These are phyloP conservation scores for Fusarium bulbicola DNA, from an alignment of 2,329 filamentous ascomycete species.

Conservation along the genomic window DNA sequence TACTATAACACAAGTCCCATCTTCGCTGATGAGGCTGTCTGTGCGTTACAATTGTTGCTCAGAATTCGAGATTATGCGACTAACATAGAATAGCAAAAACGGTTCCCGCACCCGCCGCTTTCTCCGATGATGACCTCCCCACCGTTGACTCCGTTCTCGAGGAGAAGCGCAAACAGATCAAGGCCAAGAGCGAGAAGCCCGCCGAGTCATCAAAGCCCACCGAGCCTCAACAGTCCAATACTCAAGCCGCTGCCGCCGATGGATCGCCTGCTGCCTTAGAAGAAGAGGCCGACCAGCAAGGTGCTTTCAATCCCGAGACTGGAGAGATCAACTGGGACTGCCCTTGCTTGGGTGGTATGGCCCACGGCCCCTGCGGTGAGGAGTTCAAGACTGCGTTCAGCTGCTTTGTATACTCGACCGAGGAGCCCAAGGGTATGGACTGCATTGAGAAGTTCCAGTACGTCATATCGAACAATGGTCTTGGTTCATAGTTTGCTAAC, in stretches of 20 bases:
- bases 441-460: constrained; percentile 98
- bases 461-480: constrained; percentile 46
- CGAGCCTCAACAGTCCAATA: constrained; percentile 42
- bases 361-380: constrained; percentile 92
- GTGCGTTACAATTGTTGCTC: constrained; percentile 61
- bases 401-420: constrained; percentile 95
- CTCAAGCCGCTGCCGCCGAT: constrained; percentile 40
- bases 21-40: constrained; percentile 83
- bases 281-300: constrained; percentile 85
- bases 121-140: constrained; percentile 65
- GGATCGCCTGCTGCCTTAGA: constrained; percentile 68
- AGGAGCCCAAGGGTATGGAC: constrained; percentile 97
- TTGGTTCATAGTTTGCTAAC: constrained; percentile 37
- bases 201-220: constrained; percentile 28
- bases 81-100: constrained; percentile 40
- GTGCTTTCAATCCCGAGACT: constrained; percentile 97
- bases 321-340: constrained; percentile 99
- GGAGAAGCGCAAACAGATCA: constrained; percentile 64
- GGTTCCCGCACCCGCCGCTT: constrained; percentile 57
- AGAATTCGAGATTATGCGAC: not conserved
- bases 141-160: constrained; percentile 75
- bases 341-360: constrained; percentile 97
- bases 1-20: constrained; percentile 92
- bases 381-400: constrained; percentile 96
- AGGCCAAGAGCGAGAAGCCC: constrained; percentile 44